Evolutionary conservation across 179 eudicot species (phyloP).

Genomic region (Heliamphora pulchella): DNA sequence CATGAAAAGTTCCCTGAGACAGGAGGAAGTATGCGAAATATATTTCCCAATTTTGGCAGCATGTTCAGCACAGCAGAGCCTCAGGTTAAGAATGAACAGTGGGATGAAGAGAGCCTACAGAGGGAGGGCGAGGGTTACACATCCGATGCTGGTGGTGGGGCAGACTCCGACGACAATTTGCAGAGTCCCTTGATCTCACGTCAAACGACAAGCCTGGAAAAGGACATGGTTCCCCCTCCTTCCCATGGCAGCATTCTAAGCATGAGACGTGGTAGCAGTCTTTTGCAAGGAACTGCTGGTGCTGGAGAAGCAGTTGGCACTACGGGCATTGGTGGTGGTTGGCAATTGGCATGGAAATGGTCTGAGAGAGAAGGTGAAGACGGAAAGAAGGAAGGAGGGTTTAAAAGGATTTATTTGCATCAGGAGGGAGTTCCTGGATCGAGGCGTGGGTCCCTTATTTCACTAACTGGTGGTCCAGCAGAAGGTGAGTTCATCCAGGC

Average conservation of each 20-base stretch:
- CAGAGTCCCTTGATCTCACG: conserved; percentile 62
- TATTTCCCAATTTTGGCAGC: conserved; percentile 71
- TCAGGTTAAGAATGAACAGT: conserved; percentile 38
- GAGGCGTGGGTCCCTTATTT: conserved; percentile 54
- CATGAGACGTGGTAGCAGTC: conserved; percentile 51
- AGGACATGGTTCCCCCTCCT: conserved; percentile 32
- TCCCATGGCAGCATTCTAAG: conserved; percentile 38
- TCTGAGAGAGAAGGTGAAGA: conserved; percentile 61
- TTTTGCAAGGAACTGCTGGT: conserved; percentile 34
- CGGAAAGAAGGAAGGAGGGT: conserved; percentile 51
- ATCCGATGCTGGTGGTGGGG: conserved; percentile 33
- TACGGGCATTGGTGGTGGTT: conserved; percentile 83
- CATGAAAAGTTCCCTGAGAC: conserved; percentile 61
- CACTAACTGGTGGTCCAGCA: conserved; percentile 43
- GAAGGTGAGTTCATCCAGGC: conserved; percentile 49
- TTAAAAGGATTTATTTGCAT: conserved; percentile 66
- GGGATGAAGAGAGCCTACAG: conserved; percentile 65
- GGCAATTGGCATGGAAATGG: conserved; percentile 72
- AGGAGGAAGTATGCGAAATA: conserved; percentile 54
- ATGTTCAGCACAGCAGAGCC: conserved; percentile 50
- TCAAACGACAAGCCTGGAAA: conserved; percentile 49
- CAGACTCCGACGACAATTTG: conserved; percentile 51
- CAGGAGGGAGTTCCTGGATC: conserved; percentile 50
- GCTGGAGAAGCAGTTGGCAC: conserved; percentile 47
- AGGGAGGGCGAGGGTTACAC: conserved; percentile 44